Base-by-base conservation (phyloP, 2,329 filamentous ascomycete species). In the Neopestalotiopsis rosae region DNA sequence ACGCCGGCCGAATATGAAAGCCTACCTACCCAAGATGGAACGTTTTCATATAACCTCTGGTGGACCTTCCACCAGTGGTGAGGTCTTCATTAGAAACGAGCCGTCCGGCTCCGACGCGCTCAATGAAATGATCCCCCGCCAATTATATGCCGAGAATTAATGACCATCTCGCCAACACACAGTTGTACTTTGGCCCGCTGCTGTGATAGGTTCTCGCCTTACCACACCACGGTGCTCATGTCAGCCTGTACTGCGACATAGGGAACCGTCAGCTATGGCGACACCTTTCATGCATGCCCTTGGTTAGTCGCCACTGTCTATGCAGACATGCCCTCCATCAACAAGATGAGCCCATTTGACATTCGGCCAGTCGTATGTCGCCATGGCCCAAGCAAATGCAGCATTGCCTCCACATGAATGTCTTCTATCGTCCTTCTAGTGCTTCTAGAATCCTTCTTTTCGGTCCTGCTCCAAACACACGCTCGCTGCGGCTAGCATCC, bases 381-480 rank as follows among this genome's bases (percentile, higher is more conserved):
- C 32, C 49, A 40, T 66, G 28, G 28, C 28, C 63, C 49, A 66
- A n/a, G 30, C 14, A 28, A 12, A 20, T 66, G 45, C 49, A 10
- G 20, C 42, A 17, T 13, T 58, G 30, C 45, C 24, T 57, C 63
- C 63, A 32, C 28, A 12, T 57, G 24, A 30, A 20, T 49, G 38
- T 32, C 61, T 64, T 52, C 38, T 17, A 57, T 66, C 63, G 30
- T 7, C 42, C 63, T 66, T 66, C 63, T 57, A 56, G 24, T 28
- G 63, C 63, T 66, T 66, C 63, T 66, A 40, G 63, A 65, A 65
- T 65, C 38, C 45, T 65, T 45, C 62, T 65, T n/a, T 24, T 58
- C 34, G 30, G 30, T 14, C n/a, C n/a, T 38, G 34, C 59, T 20
- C n/a, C 59, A 28, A 9, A 20, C 24, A 20, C 7, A 30, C 32